Evolutionary conservation across 805 yeast genomes (phyloP), one percentile per base, ranked within the genome.

Genomic region (Lipomyces starkeyi): DNA sequence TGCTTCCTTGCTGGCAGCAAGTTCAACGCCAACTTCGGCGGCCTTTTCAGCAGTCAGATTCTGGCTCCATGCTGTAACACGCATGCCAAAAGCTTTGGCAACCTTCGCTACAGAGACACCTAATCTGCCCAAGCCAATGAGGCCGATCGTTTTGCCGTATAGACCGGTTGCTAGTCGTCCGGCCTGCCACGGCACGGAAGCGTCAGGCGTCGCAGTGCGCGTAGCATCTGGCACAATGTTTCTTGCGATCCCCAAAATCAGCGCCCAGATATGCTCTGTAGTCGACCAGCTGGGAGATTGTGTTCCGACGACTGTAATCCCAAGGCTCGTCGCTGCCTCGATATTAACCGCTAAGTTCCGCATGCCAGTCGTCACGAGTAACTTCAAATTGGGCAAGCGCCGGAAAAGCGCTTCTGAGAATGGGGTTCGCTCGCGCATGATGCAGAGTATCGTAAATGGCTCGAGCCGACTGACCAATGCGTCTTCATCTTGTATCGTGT

Each of bases 381-480:
- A 63, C 62, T 72, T 71, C 62, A 73, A 63, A 54, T 68, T 71
- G 22, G 73, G 72, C 43, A 73, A 61, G 32, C 60, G 40, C 20
- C 37, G 35, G 14, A 73, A 63, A 14, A 70, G 29, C 14, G 61
- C 27, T 29, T 40, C 55, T 11, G 67, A 60, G 13, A 73, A 63
- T 20, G 73, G 70, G 0, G 74, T 71, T 40, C 74, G 68, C 59
- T 73, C 74, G n/a, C 74, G 62, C 73, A 71, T 71, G 34, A 63
- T 52, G 52, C 64, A 70, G 54, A 73, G 43, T 47, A 73, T 71
- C 9, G 55, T 37, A 62, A 70, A 73, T 22, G 73, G 73, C 43
- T 58, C 35, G 14, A 73, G 59, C 5, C 64, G 67, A 22, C 34
- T 59, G 3, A 65, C 68, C 27, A 64, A 52, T 32, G 61, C 58